Conservation (phyloP, 768 basidiomycete genomes). For the Leucocoprinus sp. region DNA sequence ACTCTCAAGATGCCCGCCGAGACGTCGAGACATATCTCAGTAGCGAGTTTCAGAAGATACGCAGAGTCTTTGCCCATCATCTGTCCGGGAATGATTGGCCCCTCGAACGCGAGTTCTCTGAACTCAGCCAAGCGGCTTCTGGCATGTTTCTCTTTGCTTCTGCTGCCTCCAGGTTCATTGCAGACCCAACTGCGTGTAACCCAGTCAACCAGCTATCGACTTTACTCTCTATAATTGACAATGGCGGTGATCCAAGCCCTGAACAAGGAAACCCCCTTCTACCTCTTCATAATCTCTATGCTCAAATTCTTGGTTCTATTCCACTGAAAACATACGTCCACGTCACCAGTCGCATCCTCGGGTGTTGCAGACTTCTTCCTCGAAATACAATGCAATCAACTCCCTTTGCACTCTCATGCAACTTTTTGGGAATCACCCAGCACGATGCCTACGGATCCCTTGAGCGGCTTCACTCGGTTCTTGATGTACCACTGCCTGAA, state of each 20-base stretch:
- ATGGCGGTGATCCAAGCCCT: neutral
- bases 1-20: neutral
- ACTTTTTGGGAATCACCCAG: constrained; percentile 4
- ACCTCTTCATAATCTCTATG: neutral
- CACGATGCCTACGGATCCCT: neutral
- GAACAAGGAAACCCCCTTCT: neutral
- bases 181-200: neutral
- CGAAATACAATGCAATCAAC: neutral
- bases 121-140: neutral
- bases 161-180: neutral
- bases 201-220: neutral
- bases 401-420: constrained; percentile 1
- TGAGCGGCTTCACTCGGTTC: constrained; percentile 2
- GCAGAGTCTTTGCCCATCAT: neutral
- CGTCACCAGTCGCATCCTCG: neutral
- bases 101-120: neutral
- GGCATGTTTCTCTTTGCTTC: constrained; percentile 7
- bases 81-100: constrained; percentile 2
- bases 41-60: constrained; percentile 1
- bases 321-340: neutral
- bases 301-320: neutral
- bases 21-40: constrained; percentile 5
- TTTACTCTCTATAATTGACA: neutral
- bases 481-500: neutral
- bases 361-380: neutral